phyloP scores from a whole-genome alignment of 1,284 basidiomycete species.

The Tremellales sp. region DNA sequence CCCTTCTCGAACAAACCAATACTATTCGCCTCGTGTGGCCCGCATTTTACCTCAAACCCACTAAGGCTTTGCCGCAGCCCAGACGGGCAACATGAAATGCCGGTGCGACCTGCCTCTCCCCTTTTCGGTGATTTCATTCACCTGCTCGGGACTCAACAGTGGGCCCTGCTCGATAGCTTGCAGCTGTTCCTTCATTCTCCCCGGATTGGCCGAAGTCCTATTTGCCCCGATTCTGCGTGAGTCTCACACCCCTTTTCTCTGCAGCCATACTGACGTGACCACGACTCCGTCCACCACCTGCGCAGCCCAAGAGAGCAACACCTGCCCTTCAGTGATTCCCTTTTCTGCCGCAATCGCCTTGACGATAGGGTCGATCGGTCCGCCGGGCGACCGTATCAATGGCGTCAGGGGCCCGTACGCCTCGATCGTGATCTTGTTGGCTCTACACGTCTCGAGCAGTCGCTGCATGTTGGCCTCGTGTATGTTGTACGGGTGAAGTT shows the following conservation, averaged over 20 bases:
- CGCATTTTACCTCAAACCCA: no score
- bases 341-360: slow-evolving; percentile 49
- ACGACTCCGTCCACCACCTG: slow-evolving; percentile 44
- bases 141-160: slow-evolving; percentile 59
- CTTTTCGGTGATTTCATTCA: slow-evolving; percentile 35
- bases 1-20: no score
- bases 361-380: slow-evolving; percentile 55
- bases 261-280: slow-evolving; percentile 57
- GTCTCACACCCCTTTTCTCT: no score
- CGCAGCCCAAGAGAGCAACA: slow-evolving; percentile 32
- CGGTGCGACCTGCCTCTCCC: slow-evolving; percentile 35
- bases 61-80: slow-evolving; percentile 29
- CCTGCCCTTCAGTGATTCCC: slow-evolving; percentile 24
- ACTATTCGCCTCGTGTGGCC: no score
- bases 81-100: slow-evolving; percentile 27
- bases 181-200: slow-evolving; percentile 65
- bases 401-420: slow-evolving; percentile 57
- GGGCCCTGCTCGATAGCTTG: slow-evolving; percentile 55
- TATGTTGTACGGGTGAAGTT: slow-evolving; percentile 70
- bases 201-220: slow-evolving; percentile 60
- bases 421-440: slow-evolving; percentile 60
- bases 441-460: slow-evolving; percentile 56
- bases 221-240: no score
- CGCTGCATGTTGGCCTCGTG: slow-evolving; percentile 54
- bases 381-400: slow-evolving; percentile 52